Conservation (phyloP, 345 rosid species). For the Garcia nutans region DNA sequence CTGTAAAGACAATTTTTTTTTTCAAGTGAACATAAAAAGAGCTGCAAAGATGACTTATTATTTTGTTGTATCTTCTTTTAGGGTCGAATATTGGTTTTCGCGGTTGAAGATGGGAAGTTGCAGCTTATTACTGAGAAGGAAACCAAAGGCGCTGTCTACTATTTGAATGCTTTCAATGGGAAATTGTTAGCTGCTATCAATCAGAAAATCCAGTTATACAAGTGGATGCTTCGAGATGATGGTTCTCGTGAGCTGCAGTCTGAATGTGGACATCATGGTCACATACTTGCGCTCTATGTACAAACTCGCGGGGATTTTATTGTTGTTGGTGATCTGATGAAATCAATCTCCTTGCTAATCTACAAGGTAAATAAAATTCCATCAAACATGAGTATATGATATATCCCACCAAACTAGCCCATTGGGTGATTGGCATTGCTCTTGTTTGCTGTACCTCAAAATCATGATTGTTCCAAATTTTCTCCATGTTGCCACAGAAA, state of each 20-base stretch:
- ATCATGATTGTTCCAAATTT: too few relatives aligned
- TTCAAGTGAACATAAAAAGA: too few relatives aligned
- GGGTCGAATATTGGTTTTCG: conserved; percentile 90
- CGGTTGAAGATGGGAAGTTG: conserved; percentile 81
- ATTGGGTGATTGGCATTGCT: neutral
- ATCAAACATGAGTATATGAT: neutral
- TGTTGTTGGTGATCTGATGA: conserved; percentile 91
- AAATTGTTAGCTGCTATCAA: conserved; percentile 89
- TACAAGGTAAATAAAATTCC: conserved; percentile 58
- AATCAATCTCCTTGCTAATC: conserved; percentile 82
- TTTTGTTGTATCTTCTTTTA: conserved; percentile 19
- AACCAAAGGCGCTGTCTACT: conserved; percentile 87
- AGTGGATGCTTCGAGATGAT: conserved; percentile 94
- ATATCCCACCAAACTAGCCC: neutral
- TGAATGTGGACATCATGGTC: conserved; percentile 92
- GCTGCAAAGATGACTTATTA: neutral
- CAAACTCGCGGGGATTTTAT: conserved; percentile 97
- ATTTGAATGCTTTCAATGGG: conserved; percentile 87
- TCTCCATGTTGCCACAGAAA: neutral
- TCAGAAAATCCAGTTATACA: conserved; percentile 86
- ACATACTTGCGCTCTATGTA: conserved; percentile 83
- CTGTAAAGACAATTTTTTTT: neutral
- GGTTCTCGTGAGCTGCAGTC: conserved; percentile 79
- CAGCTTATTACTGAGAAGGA: conserved; percentile 90
- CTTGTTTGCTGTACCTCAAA: neutral